Conservation (phyloP, 2,329 filamentous ascomycete genomes). For the Simplicillium sp. region DNA sequence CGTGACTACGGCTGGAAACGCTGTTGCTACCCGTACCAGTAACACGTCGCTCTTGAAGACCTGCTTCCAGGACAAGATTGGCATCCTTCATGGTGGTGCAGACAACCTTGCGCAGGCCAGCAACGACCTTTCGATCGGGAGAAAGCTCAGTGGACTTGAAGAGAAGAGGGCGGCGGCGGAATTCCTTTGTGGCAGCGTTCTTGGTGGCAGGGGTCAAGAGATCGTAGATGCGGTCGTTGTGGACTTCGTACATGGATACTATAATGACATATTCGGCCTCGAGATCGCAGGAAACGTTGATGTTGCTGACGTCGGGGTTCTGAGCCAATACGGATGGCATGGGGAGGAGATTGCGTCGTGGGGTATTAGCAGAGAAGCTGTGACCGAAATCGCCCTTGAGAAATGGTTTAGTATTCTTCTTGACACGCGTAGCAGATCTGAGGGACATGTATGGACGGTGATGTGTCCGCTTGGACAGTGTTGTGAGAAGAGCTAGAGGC, state of each 20-base stretch:
- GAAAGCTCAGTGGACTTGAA: constrained; percentile 90
- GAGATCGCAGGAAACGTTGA: constrained; percentile 50
- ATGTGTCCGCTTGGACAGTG: constrained; percentile 25
- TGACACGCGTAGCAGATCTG: constrained; percentile 35
- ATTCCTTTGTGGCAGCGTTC: constrained; percentile 55
- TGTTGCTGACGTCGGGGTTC: constrained; percentile 62
- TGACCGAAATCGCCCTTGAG: constrained; percentile 42
- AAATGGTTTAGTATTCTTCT: constrained; percentile 36
- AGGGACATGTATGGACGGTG: constrained; percentile 28
- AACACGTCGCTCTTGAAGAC: constrained; percentile 76
- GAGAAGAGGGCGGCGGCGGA: constrained; percentile 67
- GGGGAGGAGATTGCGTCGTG: constrained; percentile 52
- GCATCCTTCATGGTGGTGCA: constrained; percentile 78
- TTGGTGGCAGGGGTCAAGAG: constrained; percentile 60
- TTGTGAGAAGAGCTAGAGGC: constrained; percentile 12
- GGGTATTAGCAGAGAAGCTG: constrained; percentile 35
- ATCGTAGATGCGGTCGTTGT: constrained; percentile 97
- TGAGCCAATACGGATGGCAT: constrained; percentile 62
- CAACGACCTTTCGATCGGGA: constrained; percentile 87
- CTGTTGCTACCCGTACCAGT: constrained; percentile 90
- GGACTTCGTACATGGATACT: constrained; percentile 97
- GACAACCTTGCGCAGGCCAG: constrained; percentile 81
- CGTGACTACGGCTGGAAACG: constrained; percentile 83
- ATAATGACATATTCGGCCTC: constrained; percentile 77
- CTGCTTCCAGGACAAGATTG: constrained; percentile 80